A percentile compares a stretch with the other conserved stretches of the same genome.
Evolutionary conservation across 768 basidiomycete genomes (phyloP).

Genomic region (Amanita brunnescens): DNA sequence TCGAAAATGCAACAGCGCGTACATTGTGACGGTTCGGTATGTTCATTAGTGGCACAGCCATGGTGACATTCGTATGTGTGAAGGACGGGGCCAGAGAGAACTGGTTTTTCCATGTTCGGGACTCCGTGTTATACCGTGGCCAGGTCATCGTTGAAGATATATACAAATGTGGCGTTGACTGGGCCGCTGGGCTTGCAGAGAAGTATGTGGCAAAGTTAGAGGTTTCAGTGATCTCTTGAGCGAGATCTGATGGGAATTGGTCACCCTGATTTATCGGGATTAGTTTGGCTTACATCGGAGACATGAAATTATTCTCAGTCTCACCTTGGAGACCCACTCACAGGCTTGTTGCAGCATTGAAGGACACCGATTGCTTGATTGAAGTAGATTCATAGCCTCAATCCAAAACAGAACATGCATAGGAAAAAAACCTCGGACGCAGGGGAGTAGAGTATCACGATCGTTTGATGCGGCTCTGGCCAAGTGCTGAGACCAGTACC

Average conservation of each 20-base stretch:
- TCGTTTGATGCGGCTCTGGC: neutral
- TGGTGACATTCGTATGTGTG: neutral
- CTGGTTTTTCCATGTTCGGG: neutral
- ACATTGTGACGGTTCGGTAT: no score
- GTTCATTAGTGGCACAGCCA: constrained; percentile 6
- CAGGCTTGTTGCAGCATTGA: neutral
- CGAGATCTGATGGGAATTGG: neutral
- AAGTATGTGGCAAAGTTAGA: constrained; percentile 14
- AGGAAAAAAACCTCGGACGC: constrained; percentile 5
- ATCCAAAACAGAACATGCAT: constrained; percentile 8
- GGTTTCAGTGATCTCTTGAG: constrained; percentile 5
- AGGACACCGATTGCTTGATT: neutral
- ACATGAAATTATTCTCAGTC: no score
- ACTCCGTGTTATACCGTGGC: constrained; percentile 7
- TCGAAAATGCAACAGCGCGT: no score
- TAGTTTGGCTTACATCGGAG: neutral
- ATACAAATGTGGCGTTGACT: constrained; percentile 18
- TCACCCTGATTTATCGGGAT: neutral
- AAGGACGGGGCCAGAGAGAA: neutral
- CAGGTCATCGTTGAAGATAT: constrained; percentile 16
- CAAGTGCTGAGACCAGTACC: neutral
- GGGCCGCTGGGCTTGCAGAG: constrained; percentile 7
- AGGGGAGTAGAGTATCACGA: constrained; percentile 1
- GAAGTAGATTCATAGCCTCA: constrained; percentile 7
- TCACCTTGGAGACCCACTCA: neutral